Evolutionary conservation across 495 filamentous ascomycete species (phyloP), one percentile per base, ranked within the genome.

Genomic region (Neurospora africana): DNA sequence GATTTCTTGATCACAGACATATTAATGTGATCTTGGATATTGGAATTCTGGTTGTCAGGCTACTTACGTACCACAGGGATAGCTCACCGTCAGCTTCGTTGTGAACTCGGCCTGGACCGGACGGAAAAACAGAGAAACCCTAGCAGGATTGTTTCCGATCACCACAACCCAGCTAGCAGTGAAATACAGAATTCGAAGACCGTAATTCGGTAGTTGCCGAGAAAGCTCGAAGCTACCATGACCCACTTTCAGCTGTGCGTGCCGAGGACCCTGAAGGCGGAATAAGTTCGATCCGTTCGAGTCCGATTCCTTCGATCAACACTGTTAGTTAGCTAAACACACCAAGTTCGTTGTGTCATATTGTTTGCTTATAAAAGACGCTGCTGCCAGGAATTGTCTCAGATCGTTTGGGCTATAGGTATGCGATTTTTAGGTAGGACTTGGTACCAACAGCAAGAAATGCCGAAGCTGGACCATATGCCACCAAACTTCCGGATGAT

Each of bases 21-120:
- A 41, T 39, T 74, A 74, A 76, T 76, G 72, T 73, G 74, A 69
- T 72, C 71, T 58, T 35, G 68, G 27, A 72, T 40, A 69, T 47
- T 44, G 73, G 72, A 77, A 27, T 23, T 73, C 72, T 69, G 47
- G 72, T 15, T 41, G 37, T 8, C 68, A 43, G 69, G 38, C 38
- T 69, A 44, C 65, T 71, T 70, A 61, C 68, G 47, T 40, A 43
- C 35, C 43, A 21, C n/a, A 47, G 19, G 27, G 27, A 41, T 36
- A 27, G 67, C 38, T 71, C 35, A 30, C 11, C 30, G 7, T 8
- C 21, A 37, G 72, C 39, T 70, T 53, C 37, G 33, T n/a, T 33
- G 61, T n/a, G 5, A 6, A 43, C 10, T n/a, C 40, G 39, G 8
- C 33, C 71, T 15, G 4, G 71, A 30, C 33, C 10, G 33, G 37